phyloP scores from a whole-genome alignment of 495 filamentous ascomycete genomes.

The Trichoderma orchidacearum region DNA sequence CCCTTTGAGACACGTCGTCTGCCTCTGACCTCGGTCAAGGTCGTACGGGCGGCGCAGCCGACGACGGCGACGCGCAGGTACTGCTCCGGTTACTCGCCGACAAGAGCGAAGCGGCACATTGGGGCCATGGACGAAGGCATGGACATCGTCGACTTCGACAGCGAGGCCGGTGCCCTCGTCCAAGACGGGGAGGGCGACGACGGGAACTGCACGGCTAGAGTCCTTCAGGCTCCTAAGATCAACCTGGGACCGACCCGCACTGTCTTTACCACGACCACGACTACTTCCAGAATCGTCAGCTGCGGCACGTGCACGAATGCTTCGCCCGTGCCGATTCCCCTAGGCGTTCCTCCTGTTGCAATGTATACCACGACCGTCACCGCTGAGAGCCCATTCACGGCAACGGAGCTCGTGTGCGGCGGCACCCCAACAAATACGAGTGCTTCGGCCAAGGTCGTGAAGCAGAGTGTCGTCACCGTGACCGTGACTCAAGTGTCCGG shows the following conservation, averaged over 20 bases:
- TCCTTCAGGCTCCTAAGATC: neutral
- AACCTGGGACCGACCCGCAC: constrained; percentile 1
- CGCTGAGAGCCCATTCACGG: neutral
- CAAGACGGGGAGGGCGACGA: neutral
- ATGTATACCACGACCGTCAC: constrained; percentile 3
- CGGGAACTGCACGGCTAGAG: neutral
- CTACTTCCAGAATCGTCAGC: neutral
- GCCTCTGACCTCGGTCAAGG: no score
- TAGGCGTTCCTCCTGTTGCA: neutral
- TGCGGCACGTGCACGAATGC: constrained; percentile 4
- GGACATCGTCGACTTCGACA: neutral
- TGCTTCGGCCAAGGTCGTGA: constrained; percentile 12
- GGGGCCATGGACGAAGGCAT: neutral
- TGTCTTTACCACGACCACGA: constrained; percentile 5
- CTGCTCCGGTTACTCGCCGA: no score
- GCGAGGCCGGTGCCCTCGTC: neutral
- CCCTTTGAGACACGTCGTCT: no score
- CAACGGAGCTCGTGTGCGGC: neutral
- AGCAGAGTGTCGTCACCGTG: neutral
- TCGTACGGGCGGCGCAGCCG: no score
- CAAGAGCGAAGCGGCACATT: neutral
- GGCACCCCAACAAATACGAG: neutral
- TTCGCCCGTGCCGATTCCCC: neutral
- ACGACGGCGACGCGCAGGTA: no score
- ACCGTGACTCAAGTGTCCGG: neutral